Conservation (phyloP, 768 basidiomycete genomes). For the Auriculariales sp. region DNA sequence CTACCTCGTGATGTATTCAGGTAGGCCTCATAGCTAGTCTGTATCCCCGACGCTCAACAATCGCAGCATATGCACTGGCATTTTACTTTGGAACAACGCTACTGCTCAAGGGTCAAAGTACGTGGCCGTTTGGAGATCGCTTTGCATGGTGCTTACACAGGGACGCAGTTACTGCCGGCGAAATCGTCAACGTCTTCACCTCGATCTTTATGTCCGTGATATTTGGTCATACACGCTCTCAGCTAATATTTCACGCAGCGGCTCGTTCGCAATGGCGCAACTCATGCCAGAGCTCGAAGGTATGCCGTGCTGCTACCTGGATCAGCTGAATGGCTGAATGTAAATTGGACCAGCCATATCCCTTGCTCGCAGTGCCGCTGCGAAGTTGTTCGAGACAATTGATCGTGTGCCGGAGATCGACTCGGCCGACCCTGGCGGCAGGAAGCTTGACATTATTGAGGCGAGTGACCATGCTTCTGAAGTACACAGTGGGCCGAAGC, state of each 20-base stretch:
- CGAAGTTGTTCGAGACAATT: conserved; percentile 27
- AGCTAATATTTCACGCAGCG: too few species aligned
- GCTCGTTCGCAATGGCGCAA: conserved; percentile 22
- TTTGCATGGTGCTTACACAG: too few species aligned
- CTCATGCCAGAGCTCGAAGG: conserved; percentile 21
- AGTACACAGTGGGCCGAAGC: too few species aligned
- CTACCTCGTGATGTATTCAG: conserved; percentile 21
- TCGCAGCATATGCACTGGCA: conserved; percentile 18
- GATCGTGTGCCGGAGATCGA: conserved; percentile 28
- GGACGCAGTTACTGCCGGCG: conserved; percentile 18
- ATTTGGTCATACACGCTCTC: too few species aligned
- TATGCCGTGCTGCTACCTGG: conserved; percentile 7
- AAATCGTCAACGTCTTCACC: conserved; percentile 25
- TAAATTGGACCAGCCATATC: conserved; percentile 14
- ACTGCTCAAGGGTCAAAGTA: conserved; percentile 6
- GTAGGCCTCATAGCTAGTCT: conserved; percentile 27
- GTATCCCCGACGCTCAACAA: conserved; percentile 8
- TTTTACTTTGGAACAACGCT: conserved; percentile 27
- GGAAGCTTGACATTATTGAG: conserved; percentile 17
- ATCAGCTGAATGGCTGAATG: not conserved
- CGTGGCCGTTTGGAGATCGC: conserved; percentile 7
- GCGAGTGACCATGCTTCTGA: too few species aligned
- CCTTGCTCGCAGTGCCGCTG: conserved; percentile 22
- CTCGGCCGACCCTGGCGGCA: conserved; percentile 19
- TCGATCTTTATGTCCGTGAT: conserved; percentile 17